Base-by-base conservation (phyloP, 805 yeast species). In the Clavispora vitiphila region DNA sequence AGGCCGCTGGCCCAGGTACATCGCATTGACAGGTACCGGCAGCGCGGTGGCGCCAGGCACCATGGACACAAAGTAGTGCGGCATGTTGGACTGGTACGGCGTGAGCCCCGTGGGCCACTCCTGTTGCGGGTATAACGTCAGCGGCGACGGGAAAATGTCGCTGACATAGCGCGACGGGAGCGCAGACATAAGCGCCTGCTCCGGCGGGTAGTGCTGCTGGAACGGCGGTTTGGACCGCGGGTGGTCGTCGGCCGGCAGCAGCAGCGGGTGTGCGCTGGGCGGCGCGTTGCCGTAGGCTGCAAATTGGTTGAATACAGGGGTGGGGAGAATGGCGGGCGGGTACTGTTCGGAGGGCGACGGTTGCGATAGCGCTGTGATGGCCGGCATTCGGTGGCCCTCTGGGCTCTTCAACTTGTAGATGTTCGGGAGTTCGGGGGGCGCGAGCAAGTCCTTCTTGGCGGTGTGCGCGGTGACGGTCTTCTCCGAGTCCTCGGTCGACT, bases 131-230 rank as follows among this genome's bases (percentile, higher is more conserved):
- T 83, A 86, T 50, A 81, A 80, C 47, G 77, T 83, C n/a, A 81
- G 76, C 0, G 96, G 96, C 5, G 91, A 83, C 23, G 89, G 90
- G 53, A 86, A 79, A 56, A 83, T 67, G 52, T 86, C 95, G 44
- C 74, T 74, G 32, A 84, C 78, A 52, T 80, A 86, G 39, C 84
- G 71, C 2, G 86, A 77, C 2, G 95, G 90, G 19, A 86, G 64
- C 0, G 80, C 81, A 6, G 83, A 83, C 3, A 83, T 60, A 3
- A 90, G 87, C 0, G 89, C 80, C 46, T 83, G 88, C 30, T 82
- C 88, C 10, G 82, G 68, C 20, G 54, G 57, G 37, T 35, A 23
- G 38, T 50, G 46, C 30, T 50, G 37, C 41, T 42, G 53, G 27
- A 50, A 34, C 14, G 54, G 50, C 19, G 54, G 53, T 35, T 41